Conservation (phyloP, 163 green algal species). For the Scenedesmus sp. region DNA sequence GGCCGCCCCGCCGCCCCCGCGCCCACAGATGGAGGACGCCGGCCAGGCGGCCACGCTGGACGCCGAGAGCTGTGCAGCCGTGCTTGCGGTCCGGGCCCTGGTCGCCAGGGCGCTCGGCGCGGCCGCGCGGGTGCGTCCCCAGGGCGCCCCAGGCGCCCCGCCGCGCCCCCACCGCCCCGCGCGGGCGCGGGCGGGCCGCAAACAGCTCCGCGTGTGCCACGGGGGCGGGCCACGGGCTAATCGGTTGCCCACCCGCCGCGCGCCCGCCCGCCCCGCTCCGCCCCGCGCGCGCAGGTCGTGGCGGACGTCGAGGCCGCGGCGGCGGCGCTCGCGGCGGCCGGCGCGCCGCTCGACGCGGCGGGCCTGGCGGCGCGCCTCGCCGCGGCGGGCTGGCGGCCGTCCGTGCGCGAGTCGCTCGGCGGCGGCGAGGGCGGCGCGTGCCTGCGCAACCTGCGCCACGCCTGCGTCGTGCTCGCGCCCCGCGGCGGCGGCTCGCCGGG, state of each 20-base stretch:
- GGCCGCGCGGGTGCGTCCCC: not conserved
- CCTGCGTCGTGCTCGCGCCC: slow-evolving; percentile 60
- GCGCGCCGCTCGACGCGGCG: not conserved
- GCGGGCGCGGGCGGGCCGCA: no score
- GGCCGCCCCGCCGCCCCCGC: not conserved
- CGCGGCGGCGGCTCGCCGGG: no score
- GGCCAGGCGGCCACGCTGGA: not conserved
- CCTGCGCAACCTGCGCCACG: slow-evolving; percentile 81
- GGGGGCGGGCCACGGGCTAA: no score
- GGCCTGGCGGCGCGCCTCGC: slow-evolving; percentile 46
- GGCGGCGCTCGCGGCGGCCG: not conserved
- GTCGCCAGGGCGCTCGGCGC: not conserved
- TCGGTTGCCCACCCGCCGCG: not conserved
- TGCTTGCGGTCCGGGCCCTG: not conserved
- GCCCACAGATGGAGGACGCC: not conserved
- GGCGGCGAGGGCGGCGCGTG: slow-evolving; percentile 74
- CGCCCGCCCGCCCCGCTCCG: not conserved
- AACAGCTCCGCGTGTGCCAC: no score
- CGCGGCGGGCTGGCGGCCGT: slow-evolving; percentile 62
- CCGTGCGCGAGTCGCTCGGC: slow-evolving; percentile 68
- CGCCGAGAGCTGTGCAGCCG: not conserved
- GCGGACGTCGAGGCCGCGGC: slow-evolving; percentile 17
- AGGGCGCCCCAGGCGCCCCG: not conserved
- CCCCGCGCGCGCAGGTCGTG: slow-evolving; percentile 8
- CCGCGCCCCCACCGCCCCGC: no score